These are phyloP conservation scores for Ehretia macrophylla DNA, from an alignment of 257 asterid genomes.

Conservation along the genomic window DNA sequence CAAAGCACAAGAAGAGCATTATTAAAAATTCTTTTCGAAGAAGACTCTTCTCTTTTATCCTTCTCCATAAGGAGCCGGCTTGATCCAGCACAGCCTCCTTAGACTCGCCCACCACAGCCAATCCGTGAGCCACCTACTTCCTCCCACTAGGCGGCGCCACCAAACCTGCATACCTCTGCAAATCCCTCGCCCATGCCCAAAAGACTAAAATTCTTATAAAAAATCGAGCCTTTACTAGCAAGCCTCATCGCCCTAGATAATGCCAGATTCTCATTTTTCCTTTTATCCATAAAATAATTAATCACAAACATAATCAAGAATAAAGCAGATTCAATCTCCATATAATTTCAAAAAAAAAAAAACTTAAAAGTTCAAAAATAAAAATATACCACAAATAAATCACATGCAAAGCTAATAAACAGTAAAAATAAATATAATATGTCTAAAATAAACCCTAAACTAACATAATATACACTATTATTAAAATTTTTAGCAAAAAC, in stretches of 20 bases:
- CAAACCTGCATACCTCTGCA: conserved; percentile 72
- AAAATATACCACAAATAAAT: no score
- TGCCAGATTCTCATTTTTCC: conserved; percentile 47
- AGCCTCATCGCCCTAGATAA: conserved; percentile 78
- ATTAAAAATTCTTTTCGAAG: no score
- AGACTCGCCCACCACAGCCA: conserved; percentile 77
- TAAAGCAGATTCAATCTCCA: conserved; percentile 67
- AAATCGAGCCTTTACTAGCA: conserved; percentile 65
- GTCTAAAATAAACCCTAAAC: no score
- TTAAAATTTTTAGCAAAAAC: no score
- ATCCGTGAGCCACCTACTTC: conserved; percentile 84
- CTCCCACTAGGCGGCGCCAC: conserved; percentile 66
- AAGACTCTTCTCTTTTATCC: no score
- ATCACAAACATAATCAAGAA: conserved; percentile 60
- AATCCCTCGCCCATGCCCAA: conserved; percentile 74
- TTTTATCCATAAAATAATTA: conserved; percentile 46
- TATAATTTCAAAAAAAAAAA: no score
- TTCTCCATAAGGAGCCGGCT: no score
- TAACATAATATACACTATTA: no score
- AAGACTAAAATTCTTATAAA: conserved; percentile 78
- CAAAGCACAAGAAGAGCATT: conserved; percentile 1
- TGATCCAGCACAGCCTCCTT: conserved; percentile 94
- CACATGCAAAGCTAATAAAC: no score
- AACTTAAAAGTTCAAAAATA: no score
- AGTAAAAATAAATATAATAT: no score